Percentiles rank a stretch among this genome's conserved stretches.
These are phyloP conservation scores for Adansonia madagascariensis DNA, from an alignment of 441 rosid genomes.

Conservation along the genomic window DNA sequence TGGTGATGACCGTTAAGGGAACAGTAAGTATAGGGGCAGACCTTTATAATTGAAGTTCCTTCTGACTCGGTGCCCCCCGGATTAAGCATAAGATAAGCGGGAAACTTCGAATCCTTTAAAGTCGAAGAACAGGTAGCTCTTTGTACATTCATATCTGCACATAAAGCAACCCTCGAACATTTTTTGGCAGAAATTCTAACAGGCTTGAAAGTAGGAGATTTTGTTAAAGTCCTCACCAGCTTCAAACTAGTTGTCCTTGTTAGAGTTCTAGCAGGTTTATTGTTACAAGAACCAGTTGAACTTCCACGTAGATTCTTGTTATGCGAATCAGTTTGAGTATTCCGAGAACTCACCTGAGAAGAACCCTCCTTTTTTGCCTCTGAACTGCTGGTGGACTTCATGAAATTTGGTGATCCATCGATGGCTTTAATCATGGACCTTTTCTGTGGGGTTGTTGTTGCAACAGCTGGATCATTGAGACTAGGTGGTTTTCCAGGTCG, in stretches of 20 bases:
- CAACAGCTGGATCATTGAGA: neutral
- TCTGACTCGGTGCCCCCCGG: conserved; percentile 65
- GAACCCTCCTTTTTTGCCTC: conserved; percentile 72
- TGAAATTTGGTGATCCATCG: conserved; percentile 70
- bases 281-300: conserved; percentile 39
- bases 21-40: conserved; percentile 81
- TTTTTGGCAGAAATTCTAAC: conserved; percentile 43
- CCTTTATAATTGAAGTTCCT: conserved; percentile 78
- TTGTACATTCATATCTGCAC: conserved; percentile 49
- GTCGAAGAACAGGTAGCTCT: conserved; percentile 90
- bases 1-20: conserved; percentile 90
- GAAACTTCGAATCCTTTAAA: conserved; percentile 78
- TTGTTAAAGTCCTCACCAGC: conserved; percentile 61
- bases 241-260: conserved; percentile 55
- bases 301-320: conserved; percentile 34
- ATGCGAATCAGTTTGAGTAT: conserved; percentile 34
- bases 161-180: conserved; percentile 51
- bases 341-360: conserved; percentile 46
- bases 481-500: conserved; percentile 56
- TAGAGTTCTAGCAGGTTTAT: conserved; percentile 36
- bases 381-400: conserved; percentile 85
- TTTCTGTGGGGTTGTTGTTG: conserved; percentile 41
- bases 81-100: conserved; percentile 63
- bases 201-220: conserved; percentile 68
- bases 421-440: conserved; percentile 39